phyloP scores from a whole-genome alignment of 225 moss, liverwort and hornwort species.

The Lunularia cruciata region DNA sequence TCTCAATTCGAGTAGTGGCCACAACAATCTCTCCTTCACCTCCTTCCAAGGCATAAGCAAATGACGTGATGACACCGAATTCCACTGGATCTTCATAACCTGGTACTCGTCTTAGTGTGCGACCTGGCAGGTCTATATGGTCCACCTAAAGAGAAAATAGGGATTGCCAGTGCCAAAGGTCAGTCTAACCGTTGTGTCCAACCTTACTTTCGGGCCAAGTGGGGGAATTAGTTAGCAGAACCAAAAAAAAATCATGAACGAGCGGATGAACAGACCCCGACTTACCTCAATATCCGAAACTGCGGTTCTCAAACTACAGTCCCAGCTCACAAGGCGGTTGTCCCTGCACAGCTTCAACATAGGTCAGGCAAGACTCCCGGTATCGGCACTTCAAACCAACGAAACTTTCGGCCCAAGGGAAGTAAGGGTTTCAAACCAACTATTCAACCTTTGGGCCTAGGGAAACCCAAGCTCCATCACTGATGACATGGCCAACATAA shows the following conservation, averaged over 20 bases:
- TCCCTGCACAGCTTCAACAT: conserved; percentile 47
- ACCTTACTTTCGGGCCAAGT: not conserved
- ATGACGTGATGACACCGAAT: conserved; percentile 88
- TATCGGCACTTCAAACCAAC: not conserved
- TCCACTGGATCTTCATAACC: conserved; percentile 77
- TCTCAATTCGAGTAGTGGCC: conserved; percentile 94
- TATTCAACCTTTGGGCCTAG: not conserved
- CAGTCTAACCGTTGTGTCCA: not conserved
- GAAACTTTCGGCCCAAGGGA: not conserved
- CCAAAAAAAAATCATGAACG: no score
- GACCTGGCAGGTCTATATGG: conserved; percentile 67
- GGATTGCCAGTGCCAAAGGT: not conserved
- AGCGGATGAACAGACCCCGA: not conserved
- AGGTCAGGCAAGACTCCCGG: conserved; percentile 9
- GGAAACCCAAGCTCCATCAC: no score
- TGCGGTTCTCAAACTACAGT: conserved; percentile 76
- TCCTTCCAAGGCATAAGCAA: conserved; percentile 88
- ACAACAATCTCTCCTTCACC: conserved; percentile 83
- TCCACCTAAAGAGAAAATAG: conserved; percentile 57
- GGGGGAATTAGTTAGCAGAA: not conserved
- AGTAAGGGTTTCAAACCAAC: not conserved
- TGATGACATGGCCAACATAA: not conserved
- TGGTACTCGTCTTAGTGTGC: conserved; percentile 66
- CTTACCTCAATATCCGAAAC: conserved; percentile 94
- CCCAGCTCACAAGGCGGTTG: conserved; percentile 95